phyloP scores from a whole-genome alignment of 345 rosid genomes.

The Acer yangbiense region DNA sequence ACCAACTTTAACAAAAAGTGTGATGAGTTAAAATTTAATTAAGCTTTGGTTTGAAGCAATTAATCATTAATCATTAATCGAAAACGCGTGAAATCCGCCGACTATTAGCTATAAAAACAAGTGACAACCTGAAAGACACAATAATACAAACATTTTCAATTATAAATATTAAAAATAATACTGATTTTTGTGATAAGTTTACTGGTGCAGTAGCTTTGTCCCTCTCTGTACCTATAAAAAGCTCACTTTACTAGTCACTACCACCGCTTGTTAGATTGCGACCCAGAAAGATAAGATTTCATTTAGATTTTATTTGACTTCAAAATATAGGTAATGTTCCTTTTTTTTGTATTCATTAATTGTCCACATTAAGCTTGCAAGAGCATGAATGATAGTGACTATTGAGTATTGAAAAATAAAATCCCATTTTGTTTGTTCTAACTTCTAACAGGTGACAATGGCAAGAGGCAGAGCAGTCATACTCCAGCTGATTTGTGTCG shows the following conservation, averaged over 20 bases:
- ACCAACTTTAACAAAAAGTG: neutral
- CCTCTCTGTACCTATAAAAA: slow-evolving; percentile 17
- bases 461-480: slow-evolving; percentile 21
- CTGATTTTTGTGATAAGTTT: neutral
- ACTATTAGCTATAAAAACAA: neutral
- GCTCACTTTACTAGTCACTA: neutral
- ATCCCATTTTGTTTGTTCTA: slow-evolving; percentile 15
- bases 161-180: too few relatives aligned
- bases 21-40: slow-evolving; percentile 1
- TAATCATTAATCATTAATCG: slow-evolving; percentile 27
- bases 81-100: slow-evolving; percentile 48
- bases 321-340: slow-evolving; percentile 1
- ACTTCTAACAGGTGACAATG: slow-evolving; percentile 19
- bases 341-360: neutral
- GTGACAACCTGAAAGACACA: neutral
- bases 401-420: neutral
- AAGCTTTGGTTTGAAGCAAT: slow-evolving; percentile 47
- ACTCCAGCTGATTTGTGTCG: slow-evolving; percentile 36
- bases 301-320: too few relatives aligned
- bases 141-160: too few relatives aligned
- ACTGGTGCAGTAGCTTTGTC: slow-evolving; percentile 16
- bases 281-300: slow-evolving; percentile 6
- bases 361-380: slow-evolving; percentile 16
- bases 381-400: slow-evolving; percentile 7
- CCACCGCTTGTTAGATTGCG: slow-evolving; percentile 2